These are phyloP conservation scores for Papiliotrema terrestris DNA, from an alignment of 1,284 basidiomycete genomes.

Conservation along the genomic window DNA sequence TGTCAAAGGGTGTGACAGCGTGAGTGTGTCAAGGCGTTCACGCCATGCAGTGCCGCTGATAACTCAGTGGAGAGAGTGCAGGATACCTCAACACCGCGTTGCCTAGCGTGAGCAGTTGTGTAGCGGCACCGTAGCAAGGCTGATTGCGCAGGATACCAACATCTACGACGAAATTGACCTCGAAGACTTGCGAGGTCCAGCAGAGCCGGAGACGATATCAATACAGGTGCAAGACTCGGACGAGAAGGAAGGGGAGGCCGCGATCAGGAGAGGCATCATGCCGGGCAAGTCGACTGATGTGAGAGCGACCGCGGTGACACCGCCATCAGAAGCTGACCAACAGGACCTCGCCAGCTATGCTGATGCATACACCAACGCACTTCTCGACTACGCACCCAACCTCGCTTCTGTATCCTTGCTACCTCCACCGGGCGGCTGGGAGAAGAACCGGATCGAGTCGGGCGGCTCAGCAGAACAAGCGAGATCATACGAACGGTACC, in stretches of 20 bases:
- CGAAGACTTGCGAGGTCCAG: slow-evolving; percentile 74
- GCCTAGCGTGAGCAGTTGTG: slow-evolving; percentile 9
- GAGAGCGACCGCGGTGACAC: slow-evolving; percentile 54
- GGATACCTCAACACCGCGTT: slow-evolving; percentile 7
- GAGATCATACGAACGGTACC: slow-evolving; percentile 18
- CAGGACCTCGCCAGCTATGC: slow-evolving; percentile 6
- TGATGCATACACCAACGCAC: background rate
- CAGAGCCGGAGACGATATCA: slow-evolving; percentile 63
- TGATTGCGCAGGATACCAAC: slow-evolving; percentile 21
- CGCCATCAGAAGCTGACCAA: background rate
- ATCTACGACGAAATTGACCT: slow-evolving; percentile 73
- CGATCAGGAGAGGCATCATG: slow-evolving; percentile 27
- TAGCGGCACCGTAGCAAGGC: background rate
- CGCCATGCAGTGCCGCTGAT: slow-evolving; percentile 15
- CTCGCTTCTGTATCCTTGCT: slow-evolving; percentile 29
- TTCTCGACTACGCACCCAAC: slow-evolving; percentile 18
- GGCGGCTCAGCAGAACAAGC: slow-evolving; percentile 11
- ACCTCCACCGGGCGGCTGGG: slow-evolving; percentile 16
- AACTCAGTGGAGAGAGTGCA: slow-evolving; percentile 25
- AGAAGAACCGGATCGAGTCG: slow-evolving; percentile 7
- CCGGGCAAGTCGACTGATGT: slow-evolving; percentile 39
- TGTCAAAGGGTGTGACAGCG: slow-evolving; percentile 53
- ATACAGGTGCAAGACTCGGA: slow-evolving; percentile 62
- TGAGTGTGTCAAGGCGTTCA: too few relatives aligned
- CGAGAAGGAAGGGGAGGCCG: slow-evolving; percentile 17